Evolutionary conservation across 768 basidiomycete genomes (phyloP), one percentile per base, ranked within the genome.

Genomic region (Termitomyces sp.): DNA sequence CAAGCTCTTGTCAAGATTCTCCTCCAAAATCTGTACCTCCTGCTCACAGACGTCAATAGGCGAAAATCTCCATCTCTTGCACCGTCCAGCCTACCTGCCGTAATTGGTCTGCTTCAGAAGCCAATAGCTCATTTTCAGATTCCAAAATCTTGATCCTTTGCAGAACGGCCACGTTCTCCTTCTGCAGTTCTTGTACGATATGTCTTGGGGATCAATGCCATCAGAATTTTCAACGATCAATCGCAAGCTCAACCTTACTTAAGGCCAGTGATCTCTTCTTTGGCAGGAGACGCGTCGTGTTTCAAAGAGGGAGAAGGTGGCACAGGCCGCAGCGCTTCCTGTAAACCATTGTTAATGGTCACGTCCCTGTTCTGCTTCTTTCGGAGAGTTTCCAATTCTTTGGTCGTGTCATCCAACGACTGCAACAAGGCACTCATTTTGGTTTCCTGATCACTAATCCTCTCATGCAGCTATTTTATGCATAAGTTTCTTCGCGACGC

Each of bases 161-260:
- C 7, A 80, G 71, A 1, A 81, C 69, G 26, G 79, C 73, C 3
- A 83, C 67, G 64, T 85, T 91, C 72, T 97, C 95, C 64, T 89
- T 88, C 67, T 91, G 90, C 40, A 97, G 77, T 64, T 94, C 90
- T 67, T 92, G 88, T 22, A 97, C 85, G 65, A 97, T 92, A 65
- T 93, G 88, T 72, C 91, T 92, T 59, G 1, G 18, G 53, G 20
- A 37, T 9, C 7, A 20, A 27, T 2, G 12, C 24, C 6, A 55
- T 55, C 20, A 50, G 52, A n/a, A 30, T 13, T 12, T 27, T 47
- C 27, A 7, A 40, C 14, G 13, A 0, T 8, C 4, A 39, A 30
- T 2, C 18, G 13, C n/a, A 53, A 14, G 16, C 22, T 40, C 50
- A 10, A 49, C 46, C 79, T 26, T 68, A 92, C 91, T 95, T 95